Conservation (phyloP, 306 rosid genomes). For the Senna siamea region DNA sequence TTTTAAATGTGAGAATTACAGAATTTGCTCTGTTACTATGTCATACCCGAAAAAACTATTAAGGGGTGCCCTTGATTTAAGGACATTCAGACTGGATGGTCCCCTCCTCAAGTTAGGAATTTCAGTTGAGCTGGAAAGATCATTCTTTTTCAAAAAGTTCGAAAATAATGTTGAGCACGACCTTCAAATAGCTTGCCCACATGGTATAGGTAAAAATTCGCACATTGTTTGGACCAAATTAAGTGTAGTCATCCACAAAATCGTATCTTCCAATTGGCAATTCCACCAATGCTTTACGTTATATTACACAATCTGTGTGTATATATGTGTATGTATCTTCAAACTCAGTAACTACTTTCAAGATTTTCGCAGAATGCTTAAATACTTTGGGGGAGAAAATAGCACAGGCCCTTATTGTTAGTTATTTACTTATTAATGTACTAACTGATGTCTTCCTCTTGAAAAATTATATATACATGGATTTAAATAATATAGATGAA, state of each 20-base stretch:
- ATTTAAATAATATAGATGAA: constrained; percentile 9
- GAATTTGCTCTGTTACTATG: constrained; percentile 23
- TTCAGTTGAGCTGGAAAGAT: constrained; percentile 46
- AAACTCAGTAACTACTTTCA: not conserved
- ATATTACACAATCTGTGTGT: not conserved
- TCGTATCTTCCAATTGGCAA: constrained; percentile 39
- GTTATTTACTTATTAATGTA: not conserved
- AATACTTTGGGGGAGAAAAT: no score
- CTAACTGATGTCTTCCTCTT: not conserved
- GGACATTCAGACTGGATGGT: constrained; percentile 44
- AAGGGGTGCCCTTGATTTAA: constrained; percentile 40
- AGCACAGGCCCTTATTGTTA: no score
- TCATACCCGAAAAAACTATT: constrained; percentile 2
- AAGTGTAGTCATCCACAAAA: constrained; percentile 43
- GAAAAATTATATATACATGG: not conserved
- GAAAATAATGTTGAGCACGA: constrained; percentile 43
- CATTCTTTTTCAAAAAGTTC: constrained; percentile 25
- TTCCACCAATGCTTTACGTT: not conserved
- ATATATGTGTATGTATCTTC: not conserved
- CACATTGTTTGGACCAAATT: constrained; percentile 37
- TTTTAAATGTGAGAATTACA: constrained; percentile 18
- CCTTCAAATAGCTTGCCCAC: constrained; percentile 50
- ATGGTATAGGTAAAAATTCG: constrained; percentile 45
- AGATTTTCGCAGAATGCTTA: no score
- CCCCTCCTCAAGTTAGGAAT: constrained; percentile 46